Base-by-base conservation (phyloP, 192 early-diverging fungal species). In the Rhizophagus sp. region DNA sequence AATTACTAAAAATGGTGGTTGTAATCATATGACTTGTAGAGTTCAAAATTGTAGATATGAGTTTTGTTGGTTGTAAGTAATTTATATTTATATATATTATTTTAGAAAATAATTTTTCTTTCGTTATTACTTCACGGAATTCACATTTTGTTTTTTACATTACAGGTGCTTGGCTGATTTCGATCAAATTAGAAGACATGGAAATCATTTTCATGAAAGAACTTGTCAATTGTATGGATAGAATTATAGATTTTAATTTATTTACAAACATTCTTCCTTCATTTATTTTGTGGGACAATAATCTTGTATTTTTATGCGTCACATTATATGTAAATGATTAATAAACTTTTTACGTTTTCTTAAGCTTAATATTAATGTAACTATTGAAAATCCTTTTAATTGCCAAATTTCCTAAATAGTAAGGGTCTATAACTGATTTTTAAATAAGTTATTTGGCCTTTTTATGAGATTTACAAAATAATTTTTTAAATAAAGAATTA, bases 41-140 rank as follows among this genome's bases (percentile, higher is more conserved):
- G 50, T 67, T 39, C 33, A 44, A 33, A 67, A 13, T 25, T 79
- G 78, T 44, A 57, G 10, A 39, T 36, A 61, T 39, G 78, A 79
- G 62, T 79, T 79, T 79, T 79, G 78, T 70, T 70, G 68, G 68
- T 70, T 70, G 68, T 70, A 41, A 70, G 68, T 70, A 47, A 22
- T 25, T 44, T 70, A 44, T 36, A 17, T 15, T 30, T 30, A 34
- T 67, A 15, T n/a, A 15, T 36, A 36, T 36, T 36, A 2, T 4
- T 19, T 17, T 33, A 66, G 12, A 33, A 30, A 66, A 30, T 2
- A 30, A 66, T 8, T 8, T 9, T 30, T 30, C 1, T 63, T 22
- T n/a, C 25, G n/a, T 10, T 25, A 25, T 25, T 64, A 27, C 6
- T 64, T 64, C n/a, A 30, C 10, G 30, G 17, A 22, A 19, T 19